Evolutionary conservation across 495 filamentous ascomycete genomes (phyloP).

Genomic region (Astrocystis sublimbata): DNA sequence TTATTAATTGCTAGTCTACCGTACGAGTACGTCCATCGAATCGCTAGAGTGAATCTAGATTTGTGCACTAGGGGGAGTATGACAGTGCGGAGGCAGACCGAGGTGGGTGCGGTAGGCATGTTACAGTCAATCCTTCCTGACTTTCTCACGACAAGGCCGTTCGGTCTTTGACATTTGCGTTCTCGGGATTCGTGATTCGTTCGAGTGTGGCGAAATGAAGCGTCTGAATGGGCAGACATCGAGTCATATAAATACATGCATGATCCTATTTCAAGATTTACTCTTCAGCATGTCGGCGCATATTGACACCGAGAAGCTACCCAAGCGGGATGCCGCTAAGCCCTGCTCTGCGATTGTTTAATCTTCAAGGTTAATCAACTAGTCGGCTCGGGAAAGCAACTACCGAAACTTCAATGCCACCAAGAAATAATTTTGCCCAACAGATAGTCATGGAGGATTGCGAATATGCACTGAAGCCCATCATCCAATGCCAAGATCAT

Average conservation of each 20-base stretch:
- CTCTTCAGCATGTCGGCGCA: background rate
- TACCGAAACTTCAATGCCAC: no score
- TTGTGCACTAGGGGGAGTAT: no score
- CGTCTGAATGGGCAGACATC: background rate
- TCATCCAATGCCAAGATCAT: no score
- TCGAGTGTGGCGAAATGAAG: background rate
- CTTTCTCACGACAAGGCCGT: background rate
- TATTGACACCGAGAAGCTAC: background rate
- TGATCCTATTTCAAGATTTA: background rate
- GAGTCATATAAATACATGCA: background rate
- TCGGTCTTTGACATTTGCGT: background rate
- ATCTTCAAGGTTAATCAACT: background rate
- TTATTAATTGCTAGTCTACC: background rate
- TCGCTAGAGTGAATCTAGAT: no score
- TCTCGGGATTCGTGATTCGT: background rate
- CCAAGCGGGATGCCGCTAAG: no score
- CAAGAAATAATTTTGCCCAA: no score
- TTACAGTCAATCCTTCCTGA: background rate
- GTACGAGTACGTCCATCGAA: no score
- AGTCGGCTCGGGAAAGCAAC: conserved; percentile 1
- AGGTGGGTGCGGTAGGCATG: background rate
- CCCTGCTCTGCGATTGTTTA: background rate
- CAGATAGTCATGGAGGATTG: no score
- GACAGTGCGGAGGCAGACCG: no score
- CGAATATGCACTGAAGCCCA: no score